Conservation (phyloP, 2,329 filamentous ascomycete species). For the Hansfordia pulvinata region DNA sequence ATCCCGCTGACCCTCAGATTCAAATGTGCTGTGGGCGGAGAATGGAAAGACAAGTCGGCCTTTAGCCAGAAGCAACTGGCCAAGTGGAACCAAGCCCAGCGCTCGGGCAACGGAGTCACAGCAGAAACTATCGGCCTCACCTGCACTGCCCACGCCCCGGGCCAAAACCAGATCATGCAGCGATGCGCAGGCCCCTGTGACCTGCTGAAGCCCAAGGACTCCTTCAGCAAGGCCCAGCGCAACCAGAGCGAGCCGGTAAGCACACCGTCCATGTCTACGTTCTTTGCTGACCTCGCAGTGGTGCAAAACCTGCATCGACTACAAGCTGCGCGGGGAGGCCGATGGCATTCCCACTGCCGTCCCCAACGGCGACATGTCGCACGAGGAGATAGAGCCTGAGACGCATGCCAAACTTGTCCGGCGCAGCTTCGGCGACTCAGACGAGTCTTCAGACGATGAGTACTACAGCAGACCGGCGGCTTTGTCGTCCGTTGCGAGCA, state of each 20-base stretch:
- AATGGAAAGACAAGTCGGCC: constrained; percentile 13
- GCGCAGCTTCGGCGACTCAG: not conserved
- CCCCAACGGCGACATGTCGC: constrained; percentile 7
- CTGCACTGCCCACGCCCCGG: constrained; percentile 13
- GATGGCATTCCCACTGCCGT: constrained; percentile 9
- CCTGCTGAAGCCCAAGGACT: constrained; percentile 8
- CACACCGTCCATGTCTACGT: not conserved
- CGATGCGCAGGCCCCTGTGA: constrained; percentile 21
- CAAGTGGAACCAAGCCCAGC: constrained; percentile 10
- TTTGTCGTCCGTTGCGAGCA: not conserved
- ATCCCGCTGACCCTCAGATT: too few species aligned
- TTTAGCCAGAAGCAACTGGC: constrained; percentile 17
- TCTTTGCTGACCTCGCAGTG: constrained; percentile 12
- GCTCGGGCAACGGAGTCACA: constrained; percentile 5
- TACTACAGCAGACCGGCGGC: too few species aligned
- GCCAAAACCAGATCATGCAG: constrained; percentile 7
- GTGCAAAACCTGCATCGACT: constrained; percentile 20
- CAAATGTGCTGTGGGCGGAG: constrained; percentile 14
- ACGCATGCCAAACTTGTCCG: too few species aligned
- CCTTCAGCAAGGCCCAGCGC: constrained; percentile 21
- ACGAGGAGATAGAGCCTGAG: constrained; percentile 1
- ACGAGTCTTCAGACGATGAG: too few species aligned
- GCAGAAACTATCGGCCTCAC: constrained; percentile 11
- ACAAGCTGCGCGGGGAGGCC: constrained; percentile 12
- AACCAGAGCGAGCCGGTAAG: constrained; percentile 15